Conservation (phyloP, 768 basidiomycete genomes). For the Pleurotus giganteus region DNA sequence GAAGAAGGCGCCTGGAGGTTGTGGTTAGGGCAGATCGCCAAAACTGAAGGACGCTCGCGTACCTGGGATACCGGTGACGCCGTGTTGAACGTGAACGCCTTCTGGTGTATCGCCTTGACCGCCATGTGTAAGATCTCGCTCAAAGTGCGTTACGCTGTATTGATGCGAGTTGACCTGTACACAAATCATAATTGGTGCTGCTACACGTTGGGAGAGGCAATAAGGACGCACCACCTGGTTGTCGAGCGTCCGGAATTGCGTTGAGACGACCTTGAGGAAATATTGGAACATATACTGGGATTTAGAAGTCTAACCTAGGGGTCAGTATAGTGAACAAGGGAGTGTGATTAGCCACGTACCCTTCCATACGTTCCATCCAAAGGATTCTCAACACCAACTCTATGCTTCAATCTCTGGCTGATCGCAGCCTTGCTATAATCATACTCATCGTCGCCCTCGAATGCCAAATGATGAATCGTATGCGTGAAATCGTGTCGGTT, state of each 20-base stretch:
- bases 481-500: slow-evolving; percentile 95
- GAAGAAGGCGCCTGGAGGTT: slow-evolving; percentile 71
- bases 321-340: slow-evolving; percentile 7
- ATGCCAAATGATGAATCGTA: slow-evolving; percentile 75
- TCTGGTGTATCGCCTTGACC: slow-evolving; percentile 52
- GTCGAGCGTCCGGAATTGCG: slow-evolving; percentile 84
- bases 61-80: slow-evolving; percentile 69
- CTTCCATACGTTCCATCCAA: slow-evolving; percentile 64
- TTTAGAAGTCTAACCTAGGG: slow-evolving; percentile 56
- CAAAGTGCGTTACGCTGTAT: slow-evolving; percentile 95
- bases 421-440: slow-evolving; percentile 62
- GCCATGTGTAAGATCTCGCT: slow-evolving; percentile 80
- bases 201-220: neutral
- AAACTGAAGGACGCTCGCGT: slow-evolving; percentile 6
- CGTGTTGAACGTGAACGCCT: slow-evolving; percentile 75
- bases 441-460: slow-evolving; percentile 83
- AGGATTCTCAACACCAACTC: slow-evolving; percentile 78
- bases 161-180: slow-evolving; percentile 89
- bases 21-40: slow-evolving; percentile 2
- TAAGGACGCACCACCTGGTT: slow-evolving; percentile 56
- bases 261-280: slow-evolving; percentile 98
- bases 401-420: slow-evolving; percentile 62
- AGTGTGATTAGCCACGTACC: slow-evolving; percentile 32
- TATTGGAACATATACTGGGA: slow-evolving; percentile 97
- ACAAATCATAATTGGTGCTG: too few species aligned